Base-by-base conservation (phyloP, 768 basidiomycete genomes). In the Lentinula edodes region DNA sequence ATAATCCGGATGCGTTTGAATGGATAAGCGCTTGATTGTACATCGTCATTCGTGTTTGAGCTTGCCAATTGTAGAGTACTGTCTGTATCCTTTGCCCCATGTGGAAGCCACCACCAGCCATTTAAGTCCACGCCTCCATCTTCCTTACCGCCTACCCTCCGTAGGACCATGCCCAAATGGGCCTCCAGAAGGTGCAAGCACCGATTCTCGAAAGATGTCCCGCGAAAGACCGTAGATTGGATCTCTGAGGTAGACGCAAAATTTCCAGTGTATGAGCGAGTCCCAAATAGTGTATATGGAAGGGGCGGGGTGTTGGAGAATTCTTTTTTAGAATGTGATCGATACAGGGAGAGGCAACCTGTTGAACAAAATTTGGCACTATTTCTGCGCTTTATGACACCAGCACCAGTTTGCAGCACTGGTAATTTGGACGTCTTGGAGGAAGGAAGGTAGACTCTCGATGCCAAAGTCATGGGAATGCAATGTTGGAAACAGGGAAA, bases 71-170 rank as follows among this genome's bases (percentile, higher is more conserved):
- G 2, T 28, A 3, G 50, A 4, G 35, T 45, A 9, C 51, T 39
- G 55, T 16, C 38, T 39, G 35, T 28, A 39, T 58, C 45, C 34
- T 60, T 55, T 6, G 38, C 23, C 50, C 52, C 6, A 10, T 64
- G 55, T 39, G 90, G 93, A 4, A 96, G 75, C 88, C 88, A 93
- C 95, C 95, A 96, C 92, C 93, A 95, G 15, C 95, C 95, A 58
- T 88, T 71, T 20, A 96, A 78, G 72, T 97, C 95, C 46, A 97
- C 77, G 0, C 95, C 95, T 5, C 94, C 93, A 70, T 96, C 95
- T n/a, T 84, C 80, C 67, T 80, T 85, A n/a, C 94, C 93, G 4
- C 94, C 94, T 15, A 95, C 86, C 55, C 86, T 84, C 51, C 74
- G 78, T 4, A 95, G 79, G 1, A 86, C 80, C 94, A 96, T 97